phyloP scores from a whole-genome alignment of 1,284 basidiomycete genomes.

The Ceratobasidium sp. region DNA sequence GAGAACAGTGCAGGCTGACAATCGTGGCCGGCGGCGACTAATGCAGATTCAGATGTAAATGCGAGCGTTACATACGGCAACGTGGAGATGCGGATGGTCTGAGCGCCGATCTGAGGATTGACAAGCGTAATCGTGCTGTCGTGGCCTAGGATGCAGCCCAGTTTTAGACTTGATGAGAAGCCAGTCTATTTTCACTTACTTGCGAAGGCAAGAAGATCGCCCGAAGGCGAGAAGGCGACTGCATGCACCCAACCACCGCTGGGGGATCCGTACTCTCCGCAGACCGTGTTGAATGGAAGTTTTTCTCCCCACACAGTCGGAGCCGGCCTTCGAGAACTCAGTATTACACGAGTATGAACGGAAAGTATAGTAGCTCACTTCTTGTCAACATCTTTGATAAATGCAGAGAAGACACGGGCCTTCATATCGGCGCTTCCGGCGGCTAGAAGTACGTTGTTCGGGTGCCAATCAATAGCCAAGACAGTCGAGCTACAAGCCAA shows the following conservation, averaged over 20 bases:
- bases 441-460: constrained; percentile 95
- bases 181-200: constrained; percentile 63
- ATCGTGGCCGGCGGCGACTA: constrained; percentile 96
- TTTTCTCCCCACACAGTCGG: constrained; percentile 97
- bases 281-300: constrained; percentile 96
- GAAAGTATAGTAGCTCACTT: constrained; percentile 62
- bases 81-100: constrained; percentile 73
- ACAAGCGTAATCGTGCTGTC: constrained; percentile 91
- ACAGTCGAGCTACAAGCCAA: constrained; percentile 72
- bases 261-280: constrained; percentile 90
- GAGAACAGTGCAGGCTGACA: constrained; percentile 93
- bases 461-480: constrained; percentile 95
- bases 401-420: constrained; percentile 97
- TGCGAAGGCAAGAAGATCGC: constrained; percentile 91
- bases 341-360: constrained; percentile 38
- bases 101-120: constrained; percentile 75
- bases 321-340: constrained; percentile 70
- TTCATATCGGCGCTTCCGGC: constrained; percentile 95
- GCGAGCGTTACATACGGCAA: constrained; percentile 85
- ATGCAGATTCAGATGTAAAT: constrained; percentile 82
- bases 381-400: constrained; percentile 98
- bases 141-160: constrained; percentile 66
- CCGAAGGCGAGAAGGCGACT: constrained; percentile 95
- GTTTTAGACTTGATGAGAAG: background rate
- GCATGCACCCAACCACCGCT: constrained; percentile 97